Evolutionary conservation across 306 rosid genomes (phyloP).

Genomic region (Dryas alaskensis): DNA sequence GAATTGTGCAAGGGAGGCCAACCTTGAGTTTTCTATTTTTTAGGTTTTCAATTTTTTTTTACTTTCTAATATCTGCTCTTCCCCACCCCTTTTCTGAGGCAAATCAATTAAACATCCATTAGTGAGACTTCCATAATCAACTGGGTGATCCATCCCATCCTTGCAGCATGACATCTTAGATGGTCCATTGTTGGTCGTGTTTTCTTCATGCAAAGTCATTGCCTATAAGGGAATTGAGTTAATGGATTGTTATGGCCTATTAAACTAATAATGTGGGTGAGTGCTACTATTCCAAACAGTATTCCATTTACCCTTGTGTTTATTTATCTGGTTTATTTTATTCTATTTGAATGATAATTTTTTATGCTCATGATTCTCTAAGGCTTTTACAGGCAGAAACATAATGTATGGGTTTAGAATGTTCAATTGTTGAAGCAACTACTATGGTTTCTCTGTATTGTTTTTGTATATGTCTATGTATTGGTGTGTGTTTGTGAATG

Average conservation of each 20-base stretch:
- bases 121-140: slow-evolving; percentile 53
- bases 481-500: too few relatives aligned
- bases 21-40: too few relatives aligned
- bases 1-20: too few relatives aligned
- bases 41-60: too few relatives aligned
- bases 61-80: slow-evolving; percentile 1
- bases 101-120: slow-evolving; percentile 68
- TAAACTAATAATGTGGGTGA: neutral
- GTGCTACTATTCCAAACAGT: neutral
- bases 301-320: neutral
- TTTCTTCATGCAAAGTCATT: slow-evolving; percentile 64
- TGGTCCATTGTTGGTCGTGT: slow-evolving; percentile 55
- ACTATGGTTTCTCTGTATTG: too few relatives aligned
- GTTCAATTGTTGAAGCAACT: too few relatives aligned
- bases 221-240: slow-evolving; percentile 41
- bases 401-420: too few relatives aligned
- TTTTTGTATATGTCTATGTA: too few relatives aligned
- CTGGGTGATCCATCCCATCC: slow-evolving; percentile 67
- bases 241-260: neutral
- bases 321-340: neutral
- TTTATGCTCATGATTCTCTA: too few relatives aligned
- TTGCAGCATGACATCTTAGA: slow-evolving; percentile 73
- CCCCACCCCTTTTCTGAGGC: slow-evolving; percentile 11
- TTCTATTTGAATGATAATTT: neutral
- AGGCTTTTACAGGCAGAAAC: too few relatives aligned